Evolutionary conservation across 2,329 filamentous ascomycete genomes (phyloP).

Genomic region (Arthrocladium fulminans): DNA sequence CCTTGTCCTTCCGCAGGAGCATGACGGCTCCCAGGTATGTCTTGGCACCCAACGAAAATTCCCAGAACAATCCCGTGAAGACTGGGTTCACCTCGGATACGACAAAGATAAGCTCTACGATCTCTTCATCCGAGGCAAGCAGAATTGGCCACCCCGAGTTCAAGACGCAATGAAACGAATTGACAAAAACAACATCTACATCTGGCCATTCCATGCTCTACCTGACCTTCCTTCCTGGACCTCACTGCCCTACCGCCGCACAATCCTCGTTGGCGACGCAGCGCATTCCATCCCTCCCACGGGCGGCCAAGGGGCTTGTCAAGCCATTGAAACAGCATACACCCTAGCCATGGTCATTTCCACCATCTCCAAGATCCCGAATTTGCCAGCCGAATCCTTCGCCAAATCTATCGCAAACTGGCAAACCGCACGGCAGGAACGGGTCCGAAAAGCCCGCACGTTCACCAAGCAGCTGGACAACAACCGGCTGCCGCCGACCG

Average conservation of each 20-base stretch:
- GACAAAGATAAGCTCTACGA: conserved; percentile 15
- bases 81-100: conserved; percentile 14
- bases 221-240: conserved; percentile 19
- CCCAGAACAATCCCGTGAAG: conserved; percentile 15
- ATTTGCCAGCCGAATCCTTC: conserved; percentile 3
- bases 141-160: conserved; percentile 15
- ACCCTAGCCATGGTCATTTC: conserved; percentile 18
- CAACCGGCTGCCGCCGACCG: not conserved
- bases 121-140: conserved; percentile 11
- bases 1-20: conserved; percentile 7
- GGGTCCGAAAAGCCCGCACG: conserved; percentile 40
- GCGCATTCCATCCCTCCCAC: conserved; percentile 21
- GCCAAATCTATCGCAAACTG: conserved; percentile 27
- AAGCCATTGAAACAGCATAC: conserved; percentile 20
- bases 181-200: conserved; percentile 11
- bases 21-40: conserved; percentile 6
- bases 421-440: conserved; percentile 41
- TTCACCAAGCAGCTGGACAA: conserved; percentile 30
- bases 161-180: conserved; percentile 12
- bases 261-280: conserved; percentile 19
- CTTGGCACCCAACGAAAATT: conserved; percentile 2
- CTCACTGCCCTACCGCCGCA: conserved; percentile 9
- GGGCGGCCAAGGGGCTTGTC: conserved; percentile 18
- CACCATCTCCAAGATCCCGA: conserved; percentile 1
- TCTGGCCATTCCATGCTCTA: conserved; percentile 19